Base-by-base conservation (phyloP, 2,329 filamentous ascomycete species). In the Bertia moriformis region DNA sequence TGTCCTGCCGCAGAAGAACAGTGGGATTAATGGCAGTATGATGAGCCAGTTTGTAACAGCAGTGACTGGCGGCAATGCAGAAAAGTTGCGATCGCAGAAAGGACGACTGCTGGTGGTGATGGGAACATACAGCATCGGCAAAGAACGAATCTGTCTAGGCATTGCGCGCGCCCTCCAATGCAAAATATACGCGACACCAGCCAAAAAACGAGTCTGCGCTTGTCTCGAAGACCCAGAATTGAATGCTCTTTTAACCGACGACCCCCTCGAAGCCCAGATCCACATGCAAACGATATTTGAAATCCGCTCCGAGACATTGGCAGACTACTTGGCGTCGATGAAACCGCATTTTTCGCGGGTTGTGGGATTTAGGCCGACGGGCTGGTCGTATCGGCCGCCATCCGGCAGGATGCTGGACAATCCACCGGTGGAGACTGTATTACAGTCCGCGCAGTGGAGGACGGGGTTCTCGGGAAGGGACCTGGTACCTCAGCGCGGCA, bases 201-300 rank as follows among this genome's bases (percentile, higher is more conserved):
- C 65, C 18, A 85, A 84, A 55, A 73, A 78, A 52, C 66, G 69
- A 35, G 77, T 83, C 12, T 81, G 78, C 49, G 62, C 63, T 3
- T 76, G 73, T 12, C 62, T 85, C 2, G 79, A 83, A 52, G 79
- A 84, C 45, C 59, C 69, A 0, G 78, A 83, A 47, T 61, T 85
- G 12, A 66, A 69, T 39, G 62, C 64, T 1, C 62, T 71, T 3
- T 64, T 85, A 43, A 84, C 80, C 0, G 63, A 60, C 19, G 64
- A 83, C 48, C 79, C 80, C 0, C 60, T 65, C 4, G 72, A 74
- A 46, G 80, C 79, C 1, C 79, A 84, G 53, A 75, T 85, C 2
- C 80, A 85, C 52, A 83, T 85, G 79, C 81, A 81, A 38, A 79
- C 75, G 15, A 59, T 85, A 5, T 82, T 83, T 57, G 79, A 84